Evolutionary conservation across 2,329 filamentous ascomycete species (phyloP), one percentile per base, ranked within the genome.

Genomic region (Cercospora sesami): DNA sequence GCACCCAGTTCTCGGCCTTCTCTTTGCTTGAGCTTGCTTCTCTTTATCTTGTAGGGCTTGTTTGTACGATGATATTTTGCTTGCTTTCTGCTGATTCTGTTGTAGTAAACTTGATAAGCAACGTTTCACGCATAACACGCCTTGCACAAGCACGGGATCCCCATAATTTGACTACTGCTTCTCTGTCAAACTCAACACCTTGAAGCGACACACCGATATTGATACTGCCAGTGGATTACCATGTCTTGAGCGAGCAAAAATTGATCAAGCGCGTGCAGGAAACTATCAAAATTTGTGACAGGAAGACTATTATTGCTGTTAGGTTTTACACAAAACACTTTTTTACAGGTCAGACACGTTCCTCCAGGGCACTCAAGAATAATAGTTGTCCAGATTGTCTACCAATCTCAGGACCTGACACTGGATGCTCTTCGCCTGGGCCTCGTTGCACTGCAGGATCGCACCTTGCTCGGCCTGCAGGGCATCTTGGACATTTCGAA

Each of bases 401-500:
- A 71, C 62, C 33, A 69, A 18, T 51, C 42, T 31, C 53, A 69
- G 10, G 12, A 71, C 67, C 51, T 62, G 48, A 33, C 69, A 71
- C 26, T 69, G 31, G 28, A 71, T 59, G 18, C 36, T 42, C 60
- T 59, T 65, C 18, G 69, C 64, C 16, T 33, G 33, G 3, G 26
- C 57, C 5, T 63, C 48, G n/a, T 65, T 59, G 62, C 69, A 71
- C 18, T 62, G 30, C 18, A 63, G 14, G 2, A 71, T 65, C 26
- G 62, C 69, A 3, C 51, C 57, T 31, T 66, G 64, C 59, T 69
- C 57, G 3, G 58, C 67, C 55, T 69, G 64, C 14, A 71, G 55
- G 1, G 42, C 67, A 60, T 33, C 55, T n/a, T 69, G 42, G 4
- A 59, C 62, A 45, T 68, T 53, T 12, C 67, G 66, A 33, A 71